Evolutionary conservation across 2,329 filamentous ascomycete genomes (phyloP).

Genomic region (Diaporthe eres): DNA sequence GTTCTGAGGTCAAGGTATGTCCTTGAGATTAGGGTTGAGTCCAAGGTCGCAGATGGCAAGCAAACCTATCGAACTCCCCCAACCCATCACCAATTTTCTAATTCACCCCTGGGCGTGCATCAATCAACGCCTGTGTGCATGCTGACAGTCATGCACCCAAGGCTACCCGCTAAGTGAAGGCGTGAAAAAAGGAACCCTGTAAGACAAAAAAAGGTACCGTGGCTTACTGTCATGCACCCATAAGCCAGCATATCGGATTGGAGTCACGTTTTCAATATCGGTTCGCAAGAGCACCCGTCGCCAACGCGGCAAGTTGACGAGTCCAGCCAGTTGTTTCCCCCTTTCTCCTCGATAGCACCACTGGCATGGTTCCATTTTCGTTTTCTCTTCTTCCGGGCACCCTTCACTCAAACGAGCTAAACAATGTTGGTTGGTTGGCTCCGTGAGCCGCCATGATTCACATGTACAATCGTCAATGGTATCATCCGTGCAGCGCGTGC

Average conservation of each 20-base stretch:
- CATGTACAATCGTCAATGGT: neutral
- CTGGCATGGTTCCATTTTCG: neutral
- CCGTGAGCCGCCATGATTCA: neutral
- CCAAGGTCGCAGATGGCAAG: neutral
- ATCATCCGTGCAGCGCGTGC: neutral
- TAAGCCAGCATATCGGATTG: neutral
- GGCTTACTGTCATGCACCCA: constrained; percentile 11
- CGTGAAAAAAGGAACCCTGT: constrained; percentile 8
- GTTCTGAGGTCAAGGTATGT: neutral
- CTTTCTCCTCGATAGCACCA: too few relatives aligned
- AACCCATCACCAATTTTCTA: neutral
- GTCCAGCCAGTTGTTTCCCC: neutral
- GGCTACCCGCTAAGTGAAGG: neutral
- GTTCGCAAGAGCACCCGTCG: neutral
- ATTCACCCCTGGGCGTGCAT: neutral
- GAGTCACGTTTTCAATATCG: neutral
- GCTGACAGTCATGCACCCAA: constrained; percentile 13
- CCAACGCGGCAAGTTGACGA: neutral
- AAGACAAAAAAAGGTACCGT: constrained; percentile 11
- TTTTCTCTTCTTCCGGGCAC: neutral
- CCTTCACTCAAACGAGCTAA: too few relatives aligned
- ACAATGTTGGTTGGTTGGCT: neutral
- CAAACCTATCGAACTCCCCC: neutral
- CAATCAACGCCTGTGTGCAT: neutral
- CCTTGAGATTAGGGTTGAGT: neutral